phyloP scores from a whole-genome alignment of 345 rosid genomes.

The Eucalyptus guilfoylei region DNA sequence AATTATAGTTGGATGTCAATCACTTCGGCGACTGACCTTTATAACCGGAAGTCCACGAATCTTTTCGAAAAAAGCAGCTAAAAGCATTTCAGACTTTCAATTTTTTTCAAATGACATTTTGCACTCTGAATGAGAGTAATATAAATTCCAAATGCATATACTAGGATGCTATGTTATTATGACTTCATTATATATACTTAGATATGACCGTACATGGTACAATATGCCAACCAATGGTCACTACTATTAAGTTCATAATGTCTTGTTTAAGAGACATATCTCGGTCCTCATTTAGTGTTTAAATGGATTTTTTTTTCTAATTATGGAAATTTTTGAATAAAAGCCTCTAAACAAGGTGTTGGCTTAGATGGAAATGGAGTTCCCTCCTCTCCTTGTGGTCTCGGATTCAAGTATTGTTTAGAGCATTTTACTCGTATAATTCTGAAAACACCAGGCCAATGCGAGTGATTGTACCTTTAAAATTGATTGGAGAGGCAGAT shows the following conservation, averaged over 20 bases:
- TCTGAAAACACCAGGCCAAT: fast-evolving
- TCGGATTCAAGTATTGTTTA: background rate
- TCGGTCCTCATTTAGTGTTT: background rate
- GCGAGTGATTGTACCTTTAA: no score
- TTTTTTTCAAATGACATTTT: background rate
- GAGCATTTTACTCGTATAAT: background rate
- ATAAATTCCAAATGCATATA: background rate
- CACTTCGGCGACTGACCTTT: background rate
- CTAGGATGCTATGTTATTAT: background rate
- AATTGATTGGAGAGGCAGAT: background rate
- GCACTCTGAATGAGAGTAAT: background rate
- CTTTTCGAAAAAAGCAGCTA: background rate
- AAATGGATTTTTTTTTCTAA: background rate
- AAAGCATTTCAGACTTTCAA: background rate
- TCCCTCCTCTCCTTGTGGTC: background rate
- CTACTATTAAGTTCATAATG: background rate
- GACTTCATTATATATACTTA: background rate
- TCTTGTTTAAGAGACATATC: background rate
- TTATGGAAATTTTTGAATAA: background rate
- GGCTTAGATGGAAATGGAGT: background rate
- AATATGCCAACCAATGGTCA: background rate
- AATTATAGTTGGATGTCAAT: background rate
- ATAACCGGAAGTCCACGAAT: background rate
- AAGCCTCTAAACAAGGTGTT: background rate
- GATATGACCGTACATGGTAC: background rate